A percentile compares a stretch with the other conserved stretches of the same genome.
Conservation (phyloP, 1,284 basidiomycete species). For the Erythrobasidium hasegawianum region DNA sequence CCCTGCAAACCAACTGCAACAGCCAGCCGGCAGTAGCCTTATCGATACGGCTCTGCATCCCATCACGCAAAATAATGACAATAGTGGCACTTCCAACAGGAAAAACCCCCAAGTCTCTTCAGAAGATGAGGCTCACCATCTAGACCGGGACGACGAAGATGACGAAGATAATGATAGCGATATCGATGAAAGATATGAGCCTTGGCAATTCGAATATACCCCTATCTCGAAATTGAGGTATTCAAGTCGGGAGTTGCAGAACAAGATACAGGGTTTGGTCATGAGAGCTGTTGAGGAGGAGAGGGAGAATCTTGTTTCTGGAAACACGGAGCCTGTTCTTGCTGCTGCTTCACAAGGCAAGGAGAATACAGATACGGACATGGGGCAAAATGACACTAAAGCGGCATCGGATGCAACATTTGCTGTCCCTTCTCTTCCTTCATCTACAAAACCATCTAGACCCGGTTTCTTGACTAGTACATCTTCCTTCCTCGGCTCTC, state of each 20-base stretch:
- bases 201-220: slow-evolving; percentile 46
- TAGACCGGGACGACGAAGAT: too few species aligned
- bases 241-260: slow-evolving; percentile 5
- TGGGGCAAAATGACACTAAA: too few species aligned
- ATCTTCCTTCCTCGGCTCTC: not conserved
- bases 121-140: too few species aligned
- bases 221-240: slow-evolving; percentile 36
- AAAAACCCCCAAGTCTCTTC: too few species aligned
- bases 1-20: too few species aligned
- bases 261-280: slow-evolving; percentile 4
- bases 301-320: slow-evolving; percentile 10
- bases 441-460: slow-evolving; percentile 12
- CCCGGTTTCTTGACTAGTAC: slow-evolving; percentile 2
- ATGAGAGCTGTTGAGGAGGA: slow-evolving; percentile 12
- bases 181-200: slow-evolving; percentile 42
- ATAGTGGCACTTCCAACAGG: too few species aligned
- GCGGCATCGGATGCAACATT: slow-evolving; percentile 5
- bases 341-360: too few species aligned
- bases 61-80: too few species aligned
- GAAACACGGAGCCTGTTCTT: too few species aligned
- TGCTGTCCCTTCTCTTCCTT: slow-evolving; percentile 1
- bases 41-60: too few species aligned
- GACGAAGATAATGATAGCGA: slow-evolving; percentile 35
- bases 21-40: too few species aligned
- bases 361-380: too few species aligned